Base-by-base conservation (phyloP, 2,329 filamentous ascomycete species). In the Arthrocladium fulminans region DNA sequence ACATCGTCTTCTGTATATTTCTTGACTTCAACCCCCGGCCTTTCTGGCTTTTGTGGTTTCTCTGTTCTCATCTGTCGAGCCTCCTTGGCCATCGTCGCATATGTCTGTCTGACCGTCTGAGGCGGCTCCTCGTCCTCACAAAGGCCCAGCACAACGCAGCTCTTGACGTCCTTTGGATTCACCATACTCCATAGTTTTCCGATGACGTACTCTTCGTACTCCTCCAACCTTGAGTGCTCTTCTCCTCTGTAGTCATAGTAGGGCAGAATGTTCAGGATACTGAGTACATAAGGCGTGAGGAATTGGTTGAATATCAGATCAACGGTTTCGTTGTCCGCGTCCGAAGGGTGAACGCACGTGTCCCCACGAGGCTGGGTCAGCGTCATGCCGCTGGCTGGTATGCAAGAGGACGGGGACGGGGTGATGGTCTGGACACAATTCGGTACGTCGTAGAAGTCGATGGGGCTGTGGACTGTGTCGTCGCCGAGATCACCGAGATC, bases 241-340 rank as follows among this genome's bases (percentile, higher is more conserved):
- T 13, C 13, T 5, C 17, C 10, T 41, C 12, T 17, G 20, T 41
- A 23, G 3, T 23, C 39, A 19, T 20, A 13, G 24, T 23, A 15
- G 3, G 44, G 34, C n/a, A 77, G 62, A 56, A 75, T 80, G 51
- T 81, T 80, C 52, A 95, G 70, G 2, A 88, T 88, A 9, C 84
- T 68, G 15, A 94, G 66, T 32, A 97, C 71, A 77, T 85, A 94
- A 8, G 81, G 81, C 66, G 92, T 77, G 29, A 97, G 81, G 64
- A 96, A 98, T 63, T 94, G 88, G 50, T 94, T 79, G 62, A 94
- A 98, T 12, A 96, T 81, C 6, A 98, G 64, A 63, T 97, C 90
- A 1, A 98, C 88, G 0, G 67, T 82, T 45, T 84, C 78, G 0
- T 49, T 47, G n/a, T 54, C 50, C 10, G 87, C 22, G n/a, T n/a